Base-by-base conservation (phyloP, 257 asterid genomes). In the Forsythia suspensa region DNA sequence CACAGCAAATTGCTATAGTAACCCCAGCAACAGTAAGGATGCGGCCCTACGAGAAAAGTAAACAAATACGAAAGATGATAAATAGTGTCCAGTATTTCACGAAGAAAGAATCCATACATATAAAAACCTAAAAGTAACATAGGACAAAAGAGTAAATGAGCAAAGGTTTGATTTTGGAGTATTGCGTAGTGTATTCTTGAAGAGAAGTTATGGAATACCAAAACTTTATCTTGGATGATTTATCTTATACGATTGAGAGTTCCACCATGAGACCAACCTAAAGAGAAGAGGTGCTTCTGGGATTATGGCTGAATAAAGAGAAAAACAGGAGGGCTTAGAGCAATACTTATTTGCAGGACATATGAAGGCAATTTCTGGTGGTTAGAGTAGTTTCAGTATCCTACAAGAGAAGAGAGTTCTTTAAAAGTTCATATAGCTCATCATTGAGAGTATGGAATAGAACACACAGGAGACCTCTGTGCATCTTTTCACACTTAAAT, bases 1-100 rank as follows among this genome's bases (percentile, higher is more conserved):
- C 81, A 70, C 95, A 80, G 81, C 96, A 91, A 79, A 94, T 89
- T 44, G 96, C 99, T 76, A 73, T 72, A 68, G 99, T 91, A 73
- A 95, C 94, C 83, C 99, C 99, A 72, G 91, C 95, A 76, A 82
- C 21, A 44, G 96, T 93, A 71, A 93, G 97, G 77, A 95, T 86
- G 71, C 93, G 94, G 57, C 99, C 98, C 97, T 95, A 87, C 52
- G 57, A 80, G 68, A 67, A 71, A 79, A 39, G 76, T 21, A 44
- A 42, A 77, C 38, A 40, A 63, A 67, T 44, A 20, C 12, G 16
- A 67, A 78, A 59, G 41, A 44, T 1, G 34, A 52, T 41, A 72
- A 16, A n/a, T n/a, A 46, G 46, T 24, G 44, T 68, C 40, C 38
- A 41, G 39, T 20, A 51, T 16, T 55, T 42, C n/a, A 40, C 34